Base-by-base conservation (phyloP, 140 eudicot genomes). In the Stevia rebaudiana region DNA sequence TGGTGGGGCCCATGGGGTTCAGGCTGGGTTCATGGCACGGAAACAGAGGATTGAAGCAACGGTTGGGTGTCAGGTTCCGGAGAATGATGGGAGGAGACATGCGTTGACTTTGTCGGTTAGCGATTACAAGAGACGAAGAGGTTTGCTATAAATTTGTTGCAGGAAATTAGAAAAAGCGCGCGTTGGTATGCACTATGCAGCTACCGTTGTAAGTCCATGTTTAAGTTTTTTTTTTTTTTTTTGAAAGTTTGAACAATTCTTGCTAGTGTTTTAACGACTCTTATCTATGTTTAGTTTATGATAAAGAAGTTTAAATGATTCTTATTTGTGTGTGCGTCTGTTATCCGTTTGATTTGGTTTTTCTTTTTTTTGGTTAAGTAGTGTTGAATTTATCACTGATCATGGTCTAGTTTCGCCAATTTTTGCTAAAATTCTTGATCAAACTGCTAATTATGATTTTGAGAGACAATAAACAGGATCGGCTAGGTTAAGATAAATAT, bases 91-190 rank as follows among this genome's bases (percentile, higher is more conserved):
- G 42, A 82, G 95, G 75, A 75, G 98, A 58, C 98, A 92, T 63
- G 89, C 87, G 0, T 65, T 88, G 70, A 88, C 96, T 7, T 68
- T 92, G 60, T 80, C 90, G 1, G 96, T 92, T 15, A 83, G 96
- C 9, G 98, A 92, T 68, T 92, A 87, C 67, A 92, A 92, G 80
- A 88, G 98, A 58, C 78, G 98, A 17, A 85, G 87, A 73, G 98
- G 98, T 24, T 61, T 92, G 79, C 89, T 88, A 30, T 92, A 77
- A 83, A 13, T 8, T 47, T n/a, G 37, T 8, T 17, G 54, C n/a
- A n/a, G n/a, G n/a, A n/a, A n/a, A n/a, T n/a, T n/a, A n/a, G n/a
- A n/a, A n/a, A n/a, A n/a, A n/a, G n/a, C n/a, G n/a, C n/a, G n/a
- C n/a, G n/a, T n/a, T n/a, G n/a, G n/a, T n/a, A n/a, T n/a, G n/a